Evolutionary conservation across 176 grass and related monocot species (phyloP), one percentile per base, ranked within the genome.

Genomic region (Eragrostis nindensis): DNA sequence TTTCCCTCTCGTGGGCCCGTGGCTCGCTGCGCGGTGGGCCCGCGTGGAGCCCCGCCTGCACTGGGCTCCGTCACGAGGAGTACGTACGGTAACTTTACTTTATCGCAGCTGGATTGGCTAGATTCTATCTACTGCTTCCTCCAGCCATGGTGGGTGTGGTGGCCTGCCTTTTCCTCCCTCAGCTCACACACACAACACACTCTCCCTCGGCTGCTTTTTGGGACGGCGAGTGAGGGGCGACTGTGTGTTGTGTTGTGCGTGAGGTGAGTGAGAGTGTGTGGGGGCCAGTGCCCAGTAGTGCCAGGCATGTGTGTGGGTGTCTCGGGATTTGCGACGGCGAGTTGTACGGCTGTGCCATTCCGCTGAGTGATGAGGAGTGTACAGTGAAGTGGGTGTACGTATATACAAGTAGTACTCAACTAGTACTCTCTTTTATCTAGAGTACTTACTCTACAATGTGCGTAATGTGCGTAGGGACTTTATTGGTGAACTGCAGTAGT

Each of bases 81-180:
- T n/a, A n/a, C 32, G 87, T 81, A 87, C 61, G 68, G 79, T 72
- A 84, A 66, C 75, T 19, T 17, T 38, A 70, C 84, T 93, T 91
- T 60, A 91, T 89, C 72, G 81, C 92, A 57, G 84, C 18, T 82
- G 78, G 87, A 88, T 94, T 86, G 89, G 86, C 70, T 79, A 91
- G 91, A 89, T 93, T 91, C 88, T n/a, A n/a, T n/a, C n/a, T 77
- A 71, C 86, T 82, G 65, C 48, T 42, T 56, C 79, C 63, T 15
- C 56, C 74, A 52, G 61, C 52, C 10, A 25, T 57, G 66, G 55
- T 70, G 70, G 81, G 62, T 59, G 65, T 46, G 40, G 47, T 55
- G 48, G 47, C 45, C 76, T 61, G 21, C 44, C 67, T 74, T 62
- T 41, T 67, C 22, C 18, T 26, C 61, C 27, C 32, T 36, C 32